phyloP scores from a whole-genome alignment of 139 green algal genomes.

The Pleodorina starrii region DNA sequence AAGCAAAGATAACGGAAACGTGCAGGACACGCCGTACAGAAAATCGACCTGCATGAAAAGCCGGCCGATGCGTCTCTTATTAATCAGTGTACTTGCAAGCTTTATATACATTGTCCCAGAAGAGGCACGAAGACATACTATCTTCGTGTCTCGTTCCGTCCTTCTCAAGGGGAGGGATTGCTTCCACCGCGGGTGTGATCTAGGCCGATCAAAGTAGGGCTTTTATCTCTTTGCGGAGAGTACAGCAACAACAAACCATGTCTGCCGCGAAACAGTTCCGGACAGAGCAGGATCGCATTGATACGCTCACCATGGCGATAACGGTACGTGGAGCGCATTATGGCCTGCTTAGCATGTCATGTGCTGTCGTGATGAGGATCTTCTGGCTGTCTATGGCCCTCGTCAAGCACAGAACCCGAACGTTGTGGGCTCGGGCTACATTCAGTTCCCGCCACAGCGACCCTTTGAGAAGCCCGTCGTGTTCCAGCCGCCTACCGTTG shows the following conservation, averaged over 20 bases:
- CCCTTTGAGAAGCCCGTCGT: constrained; percentile 64
- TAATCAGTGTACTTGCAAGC: background rate
- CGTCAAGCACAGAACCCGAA: constrained; percentile 14
- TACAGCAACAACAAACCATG: too few species aligned
- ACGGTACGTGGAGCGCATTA: constrained; percentile 56
- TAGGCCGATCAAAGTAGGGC: too few species aligned
- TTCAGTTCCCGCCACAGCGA: constrained; percentile 68
- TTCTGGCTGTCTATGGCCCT: too few species aligned
- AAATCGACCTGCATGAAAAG: background rate
- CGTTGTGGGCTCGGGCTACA: constrained; percentile 65
- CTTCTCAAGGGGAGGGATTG: too few species aligned
- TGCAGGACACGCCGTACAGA: background rate
- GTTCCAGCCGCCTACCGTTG: constrained; percentile 70
- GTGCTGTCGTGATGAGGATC: too few species aligned
- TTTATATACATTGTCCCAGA: background rate
- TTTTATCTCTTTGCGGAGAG: too few species aligned
- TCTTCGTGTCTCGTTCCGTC: background rate
- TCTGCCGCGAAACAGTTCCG: background rate
- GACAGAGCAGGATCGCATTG: constrained; percentile 63
- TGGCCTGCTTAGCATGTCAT: too few species aligned
- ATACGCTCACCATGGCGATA: constrained; percentile 62
- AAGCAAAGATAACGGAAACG: background rate
- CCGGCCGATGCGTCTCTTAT: background rate
- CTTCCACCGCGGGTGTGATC: too few species aligned
- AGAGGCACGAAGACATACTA: background rate